Evolutionary conservation across 768 basidiomycete genomes (phyloP), one percentile per base, ranked within the genome.

Genomic region (Suillus alpinus): DNA sequence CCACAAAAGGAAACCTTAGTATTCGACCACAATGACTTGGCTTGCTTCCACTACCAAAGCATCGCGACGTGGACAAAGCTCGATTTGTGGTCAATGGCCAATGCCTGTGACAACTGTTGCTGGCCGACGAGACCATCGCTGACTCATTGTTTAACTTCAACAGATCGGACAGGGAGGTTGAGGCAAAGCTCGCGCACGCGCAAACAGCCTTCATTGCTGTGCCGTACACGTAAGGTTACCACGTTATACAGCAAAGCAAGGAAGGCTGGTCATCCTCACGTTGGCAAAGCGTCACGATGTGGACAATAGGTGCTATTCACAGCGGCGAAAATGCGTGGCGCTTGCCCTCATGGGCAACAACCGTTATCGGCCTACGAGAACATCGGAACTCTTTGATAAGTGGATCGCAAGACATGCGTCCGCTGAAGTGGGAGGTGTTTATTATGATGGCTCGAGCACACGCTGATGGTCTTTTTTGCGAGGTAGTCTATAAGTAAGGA

Each of bases 1-100:
- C 44, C 32, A 9, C 23, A 29, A 29, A 47, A 60, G 50, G 60
- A 43, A 59, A 18, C 23, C 32, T 20, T 62, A 32, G 58, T 59
- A 34, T 50, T 43, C 23, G 13, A 47, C 34, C 31, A 60, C 60
- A 61, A 61, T 59, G 60, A 31, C 6, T 37, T 36, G 7, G 9
- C 8, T 20, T 37, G 36, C 36, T 50, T 31, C 16, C 18, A 50
- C 49, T 50, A 2, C 29, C 49, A 50, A 50, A 31, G 16, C 49
- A 29, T 50, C 18, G 49, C 31, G 50, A 51, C n/a, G 50, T 32
- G 32, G 50, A 51, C 49, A 50, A 50, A 50, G 29, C 29, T 31
- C 5, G 5, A 12, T 31, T 7, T 18, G 4, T n/a, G 29, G 26
- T 31, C 47, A 36, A 49, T 49, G 47, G 20, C 4, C 1, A 29